Evolutionary conservation across 805 yeast species (phyloP).

Genomic region (Jamesozyma gamospora): DNA sequence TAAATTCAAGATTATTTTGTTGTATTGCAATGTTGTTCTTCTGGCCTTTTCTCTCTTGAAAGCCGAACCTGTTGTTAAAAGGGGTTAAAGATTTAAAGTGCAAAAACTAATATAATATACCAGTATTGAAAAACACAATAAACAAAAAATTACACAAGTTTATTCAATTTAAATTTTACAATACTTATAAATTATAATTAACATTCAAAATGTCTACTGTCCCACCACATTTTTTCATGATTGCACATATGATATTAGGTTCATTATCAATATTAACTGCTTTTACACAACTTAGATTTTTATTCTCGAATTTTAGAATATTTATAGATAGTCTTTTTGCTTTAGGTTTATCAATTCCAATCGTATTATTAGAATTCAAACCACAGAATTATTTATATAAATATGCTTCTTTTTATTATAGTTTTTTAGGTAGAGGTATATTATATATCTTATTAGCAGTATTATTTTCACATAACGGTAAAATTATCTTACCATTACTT

Average conservation of each 20-base stretch:
- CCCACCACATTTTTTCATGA: conserved; percentile 20
- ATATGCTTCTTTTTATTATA: conserved; percentile 58
- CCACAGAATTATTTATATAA: conserved; percentile 50
- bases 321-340: conserved; percentile 53
- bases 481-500: conserved; percentile 48
- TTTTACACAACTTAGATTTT: conserved; percentile 15
- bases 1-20: too few species aligned
- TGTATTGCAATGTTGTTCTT: too few species aligned
- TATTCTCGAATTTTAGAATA: conserved; percentile 22
- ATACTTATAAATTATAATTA: too few species aligned
- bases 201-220: conserved; percentile 7
- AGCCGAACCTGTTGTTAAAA: too few species aligned
- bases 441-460: conserved; percentile 31
- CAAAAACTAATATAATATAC: too few species aligned
- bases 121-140: too few species aligned
- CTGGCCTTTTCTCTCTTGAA: too few species aligned
- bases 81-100: too few species aligned
- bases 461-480: conserved; percentile 48
- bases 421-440: conserved; percentile 49
- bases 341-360: conserved; percentile 42
- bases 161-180: too few species aligned
- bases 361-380: conserved; percentile 37
- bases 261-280: conserved; percentile 35
- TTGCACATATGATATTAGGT: conserved; percentile 47
- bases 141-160: too few species aligned